Evolutionary conservation across 1,284 basidiomycete genomes (phyloP).

Genomic region (Hypsizygus ulmarius): DNA sequence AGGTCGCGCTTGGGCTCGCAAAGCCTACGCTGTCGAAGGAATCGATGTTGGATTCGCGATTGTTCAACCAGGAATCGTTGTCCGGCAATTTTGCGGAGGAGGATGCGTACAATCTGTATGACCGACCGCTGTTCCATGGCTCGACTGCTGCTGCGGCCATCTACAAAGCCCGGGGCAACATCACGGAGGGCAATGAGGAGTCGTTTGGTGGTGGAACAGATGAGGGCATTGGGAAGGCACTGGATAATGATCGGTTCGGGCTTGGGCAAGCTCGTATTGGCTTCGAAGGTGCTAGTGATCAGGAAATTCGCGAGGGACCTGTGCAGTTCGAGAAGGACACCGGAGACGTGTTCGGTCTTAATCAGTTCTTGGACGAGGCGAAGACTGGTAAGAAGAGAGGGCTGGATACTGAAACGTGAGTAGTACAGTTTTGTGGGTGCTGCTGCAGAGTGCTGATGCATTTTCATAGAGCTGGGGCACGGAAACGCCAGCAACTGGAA

Average conservation of each 20-base stretch:
- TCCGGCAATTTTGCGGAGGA: conserved; percentile 85
- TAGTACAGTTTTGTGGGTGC: conserved; percentile 20
- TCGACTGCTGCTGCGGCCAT: conserved; percentile 96
- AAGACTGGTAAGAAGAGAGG: conserved; percentile 92
- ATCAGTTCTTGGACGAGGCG: conserved; percentile 96
- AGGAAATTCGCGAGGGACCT: conserved; percentile 87
- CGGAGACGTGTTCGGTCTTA: conserved; percentile 95
- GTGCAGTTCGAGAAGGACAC: conserved; percentile 99
- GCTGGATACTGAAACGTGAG: conserved; percentile 73
- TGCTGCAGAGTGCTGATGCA: conserved; percentile 15
- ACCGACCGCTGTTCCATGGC: conserved; percentile 94
- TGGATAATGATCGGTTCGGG: conserved; percentile 93
- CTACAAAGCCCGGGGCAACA: conserved; percentile 90
- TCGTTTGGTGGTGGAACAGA: conserved; percentile 93
- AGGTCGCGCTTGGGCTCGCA: conserved; percentile 95
- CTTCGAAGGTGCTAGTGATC: conserved; percentile 85
- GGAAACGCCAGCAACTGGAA: conserved; percentile 74
- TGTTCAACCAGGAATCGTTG: conserved; percentile 96
- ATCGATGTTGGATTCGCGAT: conserved; percentile 92
- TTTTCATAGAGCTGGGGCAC: conserved; percentile 49
- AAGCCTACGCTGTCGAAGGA: conserved; percentile 96
- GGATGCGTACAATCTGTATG: conserved; percentile 92
- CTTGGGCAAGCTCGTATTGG: conserved; percentile 84
- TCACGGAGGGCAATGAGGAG: conserved; percentile 82
- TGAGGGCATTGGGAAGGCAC: conserved; percentile 85